Evolutionary conservation across 176 grass and related monocot genomes (phyloP), one percentile per base, ranked within the genome.

Genomic region (Thalia dealbata): DNA sequence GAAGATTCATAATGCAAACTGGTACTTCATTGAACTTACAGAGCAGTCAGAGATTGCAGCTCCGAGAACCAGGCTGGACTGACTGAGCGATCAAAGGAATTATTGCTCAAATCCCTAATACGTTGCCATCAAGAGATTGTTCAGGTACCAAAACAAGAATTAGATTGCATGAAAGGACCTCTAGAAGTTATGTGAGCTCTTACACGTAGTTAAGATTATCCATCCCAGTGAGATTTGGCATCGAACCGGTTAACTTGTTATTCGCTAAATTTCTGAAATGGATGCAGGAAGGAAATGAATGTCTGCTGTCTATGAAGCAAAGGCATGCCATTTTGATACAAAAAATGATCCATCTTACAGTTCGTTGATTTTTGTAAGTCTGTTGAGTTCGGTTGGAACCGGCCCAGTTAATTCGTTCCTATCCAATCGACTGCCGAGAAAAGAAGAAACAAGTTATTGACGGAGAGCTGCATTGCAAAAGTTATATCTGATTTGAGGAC

Each of bases 31-130:
- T 78, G 41, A 81, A 86, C 82, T 83, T 67, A 91, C 89, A 91
- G 62, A 28, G 71, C 78, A 32, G 64, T 88, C 42, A 91, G 28
- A 29, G 77, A 68, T 70, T 79, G 67, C 63, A 99, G 42, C 62
- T 46, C 75, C 79, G 83, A 83, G 61, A 91, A 99, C 95, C 95
- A 99, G 46, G 64, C 69, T 24, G 95, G 90, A 68, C 72, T 91
- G 10, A 79, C 76, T 32, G 95, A 86, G 67, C 74, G 77, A 75
- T 86, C 87, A 70, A 99, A 99, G 38, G 85, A 75, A 76, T 99
- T 99, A 77, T 99, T 93, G 77, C 95, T 99, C 83, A 99, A 77
- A 76, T 99, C 90, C 18, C 95, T 99, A 79, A 21, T 27, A 19
- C 10, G 9, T 10, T 61, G 70, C 22, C 9, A 15, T 63, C 28